phyloP scores from a whole-genome alignment of 768 basidiomycete species.

The Arthromyces matolae region DNA sequence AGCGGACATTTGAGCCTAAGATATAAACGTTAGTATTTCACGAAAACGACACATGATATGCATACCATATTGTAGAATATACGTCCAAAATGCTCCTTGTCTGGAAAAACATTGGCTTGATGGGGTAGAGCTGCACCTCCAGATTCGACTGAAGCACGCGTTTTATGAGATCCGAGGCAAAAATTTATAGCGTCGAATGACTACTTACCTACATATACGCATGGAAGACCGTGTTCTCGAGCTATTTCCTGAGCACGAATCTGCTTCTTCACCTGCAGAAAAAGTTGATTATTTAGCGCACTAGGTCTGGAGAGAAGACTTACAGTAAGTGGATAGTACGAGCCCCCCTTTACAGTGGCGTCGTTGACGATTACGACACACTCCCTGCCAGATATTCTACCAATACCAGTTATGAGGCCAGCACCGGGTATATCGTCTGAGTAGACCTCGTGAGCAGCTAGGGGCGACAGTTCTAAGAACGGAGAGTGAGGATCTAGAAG shows the following conservation, averaged over 20 bases:
- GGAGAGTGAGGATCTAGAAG: constrained; percentile 85
- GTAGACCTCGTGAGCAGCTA: constrained; percentile 89
- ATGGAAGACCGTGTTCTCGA: constrained; percentile 84
- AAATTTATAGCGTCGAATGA: not conserved
- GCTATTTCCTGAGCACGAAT: constrained; percentile 92
- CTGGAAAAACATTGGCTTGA: constrained; percentile 93
- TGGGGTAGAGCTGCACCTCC: constrained; percentile 91
- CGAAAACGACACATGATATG: not conserved
- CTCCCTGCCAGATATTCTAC: constrained; percentile 74
- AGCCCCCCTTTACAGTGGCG: constrained; percentile 89
- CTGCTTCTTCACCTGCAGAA: constrained; percentile 80
- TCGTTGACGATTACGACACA: constrained; percentile 94
- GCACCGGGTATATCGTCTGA: constrained; percentile 78
- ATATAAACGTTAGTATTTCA: constrained; percentile 6
- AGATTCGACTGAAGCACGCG: constrained; percentile 66
- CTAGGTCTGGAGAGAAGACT: no score
- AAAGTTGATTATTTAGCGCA: no score
- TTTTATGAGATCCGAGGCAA: not conserved
- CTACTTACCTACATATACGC: constrained; percentile 84
- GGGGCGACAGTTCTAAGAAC: constrained; percentile 82
- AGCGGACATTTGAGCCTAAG: constrained; percentile 88
- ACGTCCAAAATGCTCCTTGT: constrained; percentile 92
- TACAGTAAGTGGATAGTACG: constrained; percentile 86
- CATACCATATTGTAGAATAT: constrained; percentile 96
- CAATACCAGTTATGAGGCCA: constrained; percentile 86